phyloP scores from a whole-genome alignment of 2,329 filamentous ascomycete genomes.

The Colletotrichum horii region DNA sequence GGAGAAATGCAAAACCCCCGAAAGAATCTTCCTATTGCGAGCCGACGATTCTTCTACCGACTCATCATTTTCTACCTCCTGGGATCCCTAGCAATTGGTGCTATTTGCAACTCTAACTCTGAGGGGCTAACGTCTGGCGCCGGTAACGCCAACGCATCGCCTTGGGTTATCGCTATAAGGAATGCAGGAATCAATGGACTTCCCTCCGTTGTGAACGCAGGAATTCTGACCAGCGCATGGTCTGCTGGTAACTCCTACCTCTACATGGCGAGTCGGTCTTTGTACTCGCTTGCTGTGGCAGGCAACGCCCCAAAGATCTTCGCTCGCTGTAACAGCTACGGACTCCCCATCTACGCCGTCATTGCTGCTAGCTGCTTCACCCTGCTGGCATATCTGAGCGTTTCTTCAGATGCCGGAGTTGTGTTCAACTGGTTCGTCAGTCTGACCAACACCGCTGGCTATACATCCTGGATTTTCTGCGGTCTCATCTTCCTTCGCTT shows the following conservation, averaged over 20 bases:
- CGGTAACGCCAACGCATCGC: conserved; percentile 43
- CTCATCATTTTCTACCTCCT: conserved; percentile 48
- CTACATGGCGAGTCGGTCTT: conserved; percentile 58
- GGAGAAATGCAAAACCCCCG: conserved; percentile 45
- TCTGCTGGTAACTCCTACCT: conserved; percentile 57
- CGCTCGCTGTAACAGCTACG: not conserved
- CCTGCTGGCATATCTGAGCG: conserved; percentile 65
- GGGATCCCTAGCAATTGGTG: conserved; percentile 55
- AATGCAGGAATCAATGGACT: conserved; percentile 58
- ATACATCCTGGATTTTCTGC: conserved; percentile 59
- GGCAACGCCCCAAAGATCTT: conserved; percentile 57
- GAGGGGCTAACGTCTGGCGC: conserved; percentile 36
- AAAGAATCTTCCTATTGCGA: conserved; percentile 37
- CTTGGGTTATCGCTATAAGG: conserved; percentile 55
- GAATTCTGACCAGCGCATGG: conserved; percentile 57
- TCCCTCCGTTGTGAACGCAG: conserved; percentile 59
- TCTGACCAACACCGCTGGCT: conserved; percentile 54
- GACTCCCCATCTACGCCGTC: conserved; percentile 28
- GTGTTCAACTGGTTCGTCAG: conserved; percentile 69
- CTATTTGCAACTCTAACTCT: conserved; percentile 58
- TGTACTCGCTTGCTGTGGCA: conserved; percentile 58
- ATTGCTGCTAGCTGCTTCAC: conserved; percentile 60
- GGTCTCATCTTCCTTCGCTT: conserved; percentile 65
- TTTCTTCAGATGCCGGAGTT: conserved; percentile 60
- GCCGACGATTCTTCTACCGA: conserved; percentile 28